A percentile compares a stretch with the other conserved stretches of the same genome.
Conservation (phyloP, 2,329 filamentous ascomycete genomes). For the Epichloe brachyelytri region DNA sequence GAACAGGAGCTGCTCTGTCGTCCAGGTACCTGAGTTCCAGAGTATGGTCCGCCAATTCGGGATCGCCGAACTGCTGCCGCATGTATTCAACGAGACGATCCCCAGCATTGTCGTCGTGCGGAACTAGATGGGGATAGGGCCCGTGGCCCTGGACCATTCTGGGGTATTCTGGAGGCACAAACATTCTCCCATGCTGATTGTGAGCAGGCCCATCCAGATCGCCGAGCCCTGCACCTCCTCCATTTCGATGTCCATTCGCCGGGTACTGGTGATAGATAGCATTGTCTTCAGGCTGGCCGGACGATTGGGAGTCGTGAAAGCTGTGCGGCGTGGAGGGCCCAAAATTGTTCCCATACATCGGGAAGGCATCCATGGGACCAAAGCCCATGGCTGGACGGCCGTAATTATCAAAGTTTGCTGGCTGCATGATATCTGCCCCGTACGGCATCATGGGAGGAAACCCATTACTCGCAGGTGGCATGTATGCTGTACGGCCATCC, state of each 20-base stretch:
- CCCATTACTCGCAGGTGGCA: slow-evolving; percentile 19
- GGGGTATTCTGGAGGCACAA: slow-evolving; percentile 17
- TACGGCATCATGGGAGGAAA: slow-evolving; percentile 26
- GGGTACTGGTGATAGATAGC: slow-evolving; percentile 27
- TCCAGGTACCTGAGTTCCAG: slow-evolving; percentile 33
- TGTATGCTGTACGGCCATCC: slow-evolving; percentile 22
- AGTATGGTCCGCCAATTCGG: slow-evolving; percentile 28
- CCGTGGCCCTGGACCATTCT: slow-evolving; percentile 21
- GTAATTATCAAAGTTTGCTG: slow-evolving; percentile 23
- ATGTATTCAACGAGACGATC: slow-evolving; percentile 28
- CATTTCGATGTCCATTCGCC: slow-evolving; percentile 26
- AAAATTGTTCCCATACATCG: slow-evolving; percentile 26
- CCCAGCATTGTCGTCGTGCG: slow-evolving; percentile 14
- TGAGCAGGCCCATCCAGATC: slow-evolving; percentile 18
- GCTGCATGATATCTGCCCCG: slow-evolving; percentile 22
- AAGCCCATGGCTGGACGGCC: slow-evolving; percentile 24
- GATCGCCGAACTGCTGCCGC: slow-evolving; percentile 21
- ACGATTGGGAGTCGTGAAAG: slow-evolving; percentile 49
- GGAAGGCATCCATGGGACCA: slow-evolving; percentile 22
- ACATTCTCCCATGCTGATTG: slow-evolving; percentile 18
- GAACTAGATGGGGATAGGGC: slow-evolving; percentile 16
- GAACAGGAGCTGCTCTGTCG: slow-evolving; percentile 24
- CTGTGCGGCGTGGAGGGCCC: slow-evolving; percentile 46
- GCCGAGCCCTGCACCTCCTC: slow-evolving; percentile 12
- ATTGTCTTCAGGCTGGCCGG: slow-evolving; percentile 33